Base-by-base conservation (phyloP, 352 stramenopile species). In the Globisporangium carolinianum region DNA sequence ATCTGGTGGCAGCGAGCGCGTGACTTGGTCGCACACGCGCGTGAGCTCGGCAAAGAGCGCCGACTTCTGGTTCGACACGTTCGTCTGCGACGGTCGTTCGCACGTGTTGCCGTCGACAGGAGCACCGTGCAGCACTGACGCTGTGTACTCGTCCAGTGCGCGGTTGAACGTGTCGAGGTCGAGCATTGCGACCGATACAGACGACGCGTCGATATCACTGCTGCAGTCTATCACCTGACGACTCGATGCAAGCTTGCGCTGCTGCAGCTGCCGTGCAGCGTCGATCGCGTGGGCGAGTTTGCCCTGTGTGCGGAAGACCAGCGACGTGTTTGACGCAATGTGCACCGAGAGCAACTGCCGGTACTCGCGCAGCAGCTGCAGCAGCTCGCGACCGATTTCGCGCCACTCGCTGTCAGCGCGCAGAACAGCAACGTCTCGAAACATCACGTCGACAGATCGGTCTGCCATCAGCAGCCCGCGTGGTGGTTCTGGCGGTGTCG, bases 271-370 rank as follows among this genome's bases (percentile, higher is more conserved):
- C 0, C 61, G 56, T 3, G 76, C 55, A 15, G 72, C 57, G 8
- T 79, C 67, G 1, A 75, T 62, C 10, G 76, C 51, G 14, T 64
- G 60, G 24, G 74, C 74, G 18, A 84, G 65, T 5, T 59, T 42
- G 1, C 69, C 72, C 49, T 84, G 74, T 11, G 67, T 76, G 5
- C 68, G 62, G 37, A 79, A 81, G n/a, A 84, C 76, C 4, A 75
- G 67, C n/a, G 63, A 47, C 11, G 67, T 72, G 50, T 73, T 77
- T 3, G 66, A 62, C 50, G 78, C 62, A 38, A 82, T 76, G 35
- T 81, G 68, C 2, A 67, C 54, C 4, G 67, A 72, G n/a, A 84
- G 49, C 11, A 79, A 36, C 8, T 53, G 36, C 15, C 63, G 65
- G 53, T 84, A 84, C 17, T 79, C 70, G 37, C 73, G 73, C 4